Evolutionary conservation across 208 protist genomes (phyloP), one percentile per base, ranked within the genome.

Genomic region (Trypanosoma vivax): DNA sequence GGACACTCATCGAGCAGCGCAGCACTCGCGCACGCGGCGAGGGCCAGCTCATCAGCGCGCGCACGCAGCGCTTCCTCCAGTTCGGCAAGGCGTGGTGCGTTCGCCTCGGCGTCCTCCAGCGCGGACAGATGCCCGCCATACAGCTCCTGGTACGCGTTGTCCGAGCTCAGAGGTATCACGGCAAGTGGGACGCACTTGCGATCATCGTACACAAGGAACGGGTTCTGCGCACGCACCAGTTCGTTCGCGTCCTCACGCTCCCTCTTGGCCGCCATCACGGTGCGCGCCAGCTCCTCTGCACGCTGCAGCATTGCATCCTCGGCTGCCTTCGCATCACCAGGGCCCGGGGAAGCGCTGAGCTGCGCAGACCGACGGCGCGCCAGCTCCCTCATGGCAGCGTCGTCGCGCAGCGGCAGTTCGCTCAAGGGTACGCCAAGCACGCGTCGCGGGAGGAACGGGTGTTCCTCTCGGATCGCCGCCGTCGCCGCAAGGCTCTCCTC

Each of bases 11-110:
- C n/a, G n/a, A 49, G 63, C 61, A 51, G 66, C 52, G 51, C 67
- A 66, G 37, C 50, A 58, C 40, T 19, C 25, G 29, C 13, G 13
- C 11, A 38, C 33, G 9, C 33, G 13, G 39, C 40, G 1, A 60
- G 30, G 2, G 68, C 73, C 0, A 76, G 13, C 25, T 60, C 51
- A 34, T 80, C 73, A 2, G 73, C 73, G 2, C 67, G 61, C 3
- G 29, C 28, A 2, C 64, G 45, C 0, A 80, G 62, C 33, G 9
- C 33, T 38, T 9, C 13, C 33, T 38, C 33, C 9, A 38, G 33
- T n/a, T 13, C 11, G 13, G 33, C 13, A 9, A 38, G 13, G 33
- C 9, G 33, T 38, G 13, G 11, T n/a, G 33, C 13, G 33, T 38
- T 13, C 33, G 13, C 33, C 33, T 38, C 33, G 33, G 11, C 33